Conservation (phyloP, 805 yeast genomes). For the Nakazawaea wickerhamii region DNA sequence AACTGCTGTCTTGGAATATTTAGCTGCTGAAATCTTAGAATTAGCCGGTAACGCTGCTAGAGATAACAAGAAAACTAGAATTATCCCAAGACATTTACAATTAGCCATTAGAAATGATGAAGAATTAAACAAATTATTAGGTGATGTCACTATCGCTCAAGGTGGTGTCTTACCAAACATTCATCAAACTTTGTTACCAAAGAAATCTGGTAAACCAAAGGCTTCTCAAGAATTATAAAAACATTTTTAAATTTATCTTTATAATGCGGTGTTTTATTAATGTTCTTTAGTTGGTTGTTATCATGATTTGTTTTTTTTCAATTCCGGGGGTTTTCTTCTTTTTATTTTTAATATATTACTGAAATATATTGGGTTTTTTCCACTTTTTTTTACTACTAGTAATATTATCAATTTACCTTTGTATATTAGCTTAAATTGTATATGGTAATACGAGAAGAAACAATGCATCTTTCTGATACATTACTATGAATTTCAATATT, state of each 20-base stretch:
- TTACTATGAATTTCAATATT: neutral
- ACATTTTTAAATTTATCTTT: neutral
- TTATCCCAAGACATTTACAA: slow-evolving; percentile 97
- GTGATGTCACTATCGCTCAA: slow-evolving; percentile 94
- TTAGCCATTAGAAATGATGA: slow-evolving; percentile 98
- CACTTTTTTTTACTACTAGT: no score
- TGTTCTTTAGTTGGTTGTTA: neutral
- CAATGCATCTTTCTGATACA: neutral
- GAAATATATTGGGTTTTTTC: no score
- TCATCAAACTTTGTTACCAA: slow-evolving; percentile 82
- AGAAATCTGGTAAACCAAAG: slow-evolving; percentile 48
- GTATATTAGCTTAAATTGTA: neutral
- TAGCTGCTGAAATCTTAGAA: slow-evolving; percentile 97
- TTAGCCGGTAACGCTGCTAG: slow-evolving; percentile 99
- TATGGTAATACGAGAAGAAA: neutral
- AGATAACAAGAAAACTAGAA: slow-evolving; percentile 98
- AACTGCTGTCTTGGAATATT: slow-evolving; percentile 94
- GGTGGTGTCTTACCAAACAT: slow-evolving; percentile 99
- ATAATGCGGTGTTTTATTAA: neutral
- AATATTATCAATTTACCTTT: neutral
- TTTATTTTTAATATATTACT: no score
- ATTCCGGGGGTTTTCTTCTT: neutral
- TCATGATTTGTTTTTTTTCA: slow-evolving; percentile 2
- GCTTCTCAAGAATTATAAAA: slow-evolving; percentile 55
- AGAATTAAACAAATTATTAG: slow-evolving; percentile 90